phyloP scores from a whole-genome alignment of 139 green algal species.

The Coelastrella sp. region DNA sequence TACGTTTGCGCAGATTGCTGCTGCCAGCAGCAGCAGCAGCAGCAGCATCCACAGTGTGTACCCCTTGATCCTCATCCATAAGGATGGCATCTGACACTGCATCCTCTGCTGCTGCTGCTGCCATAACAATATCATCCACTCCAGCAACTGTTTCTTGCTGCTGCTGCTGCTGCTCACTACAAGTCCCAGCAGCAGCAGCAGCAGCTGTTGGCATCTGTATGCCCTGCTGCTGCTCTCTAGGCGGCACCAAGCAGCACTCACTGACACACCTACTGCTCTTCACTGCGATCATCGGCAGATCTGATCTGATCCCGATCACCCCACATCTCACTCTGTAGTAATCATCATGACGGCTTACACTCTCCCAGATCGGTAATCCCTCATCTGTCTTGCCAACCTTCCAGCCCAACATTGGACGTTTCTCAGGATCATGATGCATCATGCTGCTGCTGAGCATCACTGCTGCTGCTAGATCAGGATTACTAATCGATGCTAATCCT shows the following conservation, averaged over 20 bases:
- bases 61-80: constrained; percentile 1
- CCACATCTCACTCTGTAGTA: constrained; percentile 17
- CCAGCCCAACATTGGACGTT: constrained; percentile 35
- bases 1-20: neutral
- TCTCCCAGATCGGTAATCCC: constrained; percentile 4
- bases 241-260: constrained; percentile 27
- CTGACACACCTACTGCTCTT: constrained; percentile 31
- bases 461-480: constrained; percentile 23
- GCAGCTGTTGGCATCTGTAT: neutral
- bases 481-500: neutral
- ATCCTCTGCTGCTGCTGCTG: no score
- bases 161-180: neutral
- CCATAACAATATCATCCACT: no score
- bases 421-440: constrained; percentile 3
- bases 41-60: neutral
- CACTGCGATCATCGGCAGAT: constrained; percentile 39
- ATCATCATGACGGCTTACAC: constrained; percentile 30
- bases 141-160: no score
- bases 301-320: neutral
- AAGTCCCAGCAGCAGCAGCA: neutral
- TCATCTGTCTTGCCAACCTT: constrained; percentile 12
- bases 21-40: constrained; percentile 20
- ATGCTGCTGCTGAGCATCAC: constrained; percentile 30
- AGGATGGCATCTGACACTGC: no score
- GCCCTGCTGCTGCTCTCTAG: neutral